A percentile compares a stretch with the other conserved stretches of the same genome.
Evolutionary conservation across 2,329 filamentous ascomycete species (phyloP).

Genomic region (Cordyceps javanica): DNA sequence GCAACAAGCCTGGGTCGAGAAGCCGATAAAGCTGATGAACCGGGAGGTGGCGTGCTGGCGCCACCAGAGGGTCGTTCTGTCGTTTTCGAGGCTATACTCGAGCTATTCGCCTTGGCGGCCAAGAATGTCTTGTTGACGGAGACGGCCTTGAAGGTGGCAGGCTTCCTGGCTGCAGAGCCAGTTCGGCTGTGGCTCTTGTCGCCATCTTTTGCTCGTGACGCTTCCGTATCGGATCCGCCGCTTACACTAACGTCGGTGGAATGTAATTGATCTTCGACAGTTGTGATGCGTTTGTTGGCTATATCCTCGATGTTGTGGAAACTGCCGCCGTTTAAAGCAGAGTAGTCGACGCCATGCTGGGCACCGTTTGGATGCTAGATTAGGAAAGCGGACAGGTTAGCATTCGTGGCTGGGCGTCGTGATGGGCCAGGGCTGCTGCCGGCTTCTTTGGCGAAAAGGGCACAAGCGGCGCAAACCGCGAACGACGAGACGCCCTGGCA

Average conservation of each 20-base stretch:
- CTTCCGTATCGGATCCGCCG: constrained; percentile 72
- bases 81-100: constrained; percentile 40
- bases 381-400: background rate
- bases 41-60: constrained; percentile 40
- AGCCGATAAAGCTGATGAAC: constrained; percentile 41
- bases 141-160: constrained; percentile 74
- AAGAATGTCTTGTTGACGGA: constrained; percentile 82
- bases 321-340: constrained; percentile 45
- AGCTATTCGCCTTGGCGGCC: constrained; percentile 56
- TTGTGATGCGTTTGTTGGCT: constrained; percentile 52
- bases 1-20: constrained; percentile 68
- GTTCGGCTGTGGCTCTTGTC: constrained; percentile 54
- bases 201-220: constrained; percentile 54
- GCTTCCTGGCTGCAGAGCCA: constrained; percentile 62
- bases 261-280: constrained; percentile 52
- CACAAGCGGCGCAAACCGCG: constrained; percentile 4
- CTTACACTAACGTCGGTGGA: constrained; percentile 64
- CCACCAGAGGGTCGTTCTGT: constrained; percentile 44
- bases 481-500: background rate
- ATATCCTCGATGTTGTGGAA: constrained; percentile 41
- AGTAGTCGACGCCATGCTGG: constrained; percentile 41
- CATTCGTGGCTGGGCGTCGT: background rate
- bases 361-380: constrained; percentile 27
- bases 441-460: constrained; percentile 9
- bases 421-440: background rate